Evolutionary conservation across 2,329 filamentous ascomycete species (phyloP).

Genomic region (Aspergillus neoniger): DNA sequence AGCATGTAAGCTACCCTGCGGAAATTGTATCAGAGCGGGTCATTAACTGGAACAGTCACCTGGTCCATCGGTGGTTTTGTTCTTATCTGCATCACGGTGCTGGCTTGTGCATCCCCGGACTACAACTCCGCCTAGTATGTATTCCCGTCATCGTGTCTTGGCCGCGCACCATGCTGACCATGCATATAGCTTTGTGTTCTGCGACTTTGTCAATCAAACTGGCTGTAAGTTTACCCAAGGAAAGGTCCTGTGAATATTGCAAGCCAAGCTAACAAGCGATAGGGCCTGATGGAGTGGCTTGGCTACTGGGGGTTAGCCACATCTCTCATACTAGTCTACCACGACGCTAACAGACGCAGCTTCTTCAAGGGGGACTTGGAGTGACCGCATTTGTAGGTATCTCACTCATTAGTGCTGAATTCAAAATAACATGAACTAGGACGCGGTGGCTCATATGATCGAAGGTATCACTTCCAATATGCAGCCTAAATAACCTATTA

Average conservation of each 20-base stretch:
- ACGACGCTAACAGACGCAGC: slow-evolving; percentile 21
- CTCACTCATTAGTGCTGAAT: no score
- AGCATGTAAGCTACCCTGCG: slow-evolving; percentile 47
- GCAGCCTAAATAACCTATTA: neutral
- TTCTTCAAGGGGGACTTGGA: slow-evolving; percentile 53
- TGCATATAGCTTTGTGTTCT: slow-evolving; percentile 53
- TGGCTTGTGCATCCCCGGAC: slow-evolving; percentile 65
- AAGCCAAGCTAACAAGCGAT: slow-evolving; percentile 16
- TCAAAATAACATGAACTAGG: slow-evolving; percentile 22
- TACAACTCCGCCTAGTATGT: slow-evolving; percentile 64
- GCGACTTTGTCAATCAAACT: slow-evolving; percentile 66
- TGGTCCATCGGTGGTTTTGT: slow-evolving; percentile 70
- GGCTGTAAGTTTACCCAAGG: slow-evolving; percentile 50
- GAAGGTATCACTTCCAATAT: slow-evolving; percentile 16
- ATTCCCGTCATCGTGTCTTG: neutral
- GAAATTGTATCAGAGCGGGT: neutral
- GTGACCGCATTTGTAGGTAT: slow-evolving; percentile 52
- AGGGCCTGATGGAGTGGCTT: slow-evolving; percentile 62
- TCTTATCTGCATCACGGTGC: slow-evolving; percentile 67
- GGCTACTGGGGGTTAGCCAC: slow-evolving; percentile 41
- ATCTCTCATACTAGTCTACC: no score
- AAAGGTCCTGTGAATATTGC: neutral
- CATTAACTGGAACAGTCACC: slow-evolving; percentile 46
- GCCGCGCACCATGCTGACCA: slow-evolving; percentile 2
- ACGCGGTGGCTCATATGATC: slow-evolving; percentile 50